Percentiles rank a stretch among this genome's conserved stretches.
These are phyloP conservation scores for Quercus suber DNA, from an alignment of 306 rosid genomes.

Conservation along the genomic window DNA sequence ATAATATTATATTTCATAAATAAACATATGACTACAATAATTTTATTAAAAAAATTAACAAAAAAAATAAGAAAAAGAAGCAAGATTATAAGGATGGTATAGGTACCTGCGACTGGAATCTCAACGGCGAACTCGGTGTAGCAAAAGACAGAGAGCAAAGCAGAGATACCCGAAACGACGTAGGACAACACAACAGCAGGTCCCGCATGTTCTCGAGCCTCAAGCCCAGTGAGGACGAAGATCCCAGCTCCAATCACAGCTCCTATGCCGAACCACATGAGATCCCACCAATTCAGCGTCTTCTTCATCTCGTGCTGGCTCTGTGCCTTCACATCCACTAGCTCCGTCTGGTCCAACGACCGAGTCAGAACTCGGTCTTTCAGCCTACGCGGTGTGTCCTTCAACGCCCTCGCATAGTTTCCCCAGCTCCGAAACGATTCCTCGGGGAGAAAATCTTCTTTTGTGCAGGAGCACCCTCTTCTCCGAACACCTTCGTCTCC, in stretches of 20 bases:
- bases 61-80: background rate
- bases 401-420: constrained; percentile 46
- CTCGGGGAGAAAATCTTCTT: constrained; percentile 74
- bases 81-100: background rate
- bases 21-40: too few relatives aligned
- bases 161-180: constrained; percentile 74
- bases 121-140: constrained; percentile 92
- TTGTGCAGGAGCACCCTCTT: constrained; percentile 43
- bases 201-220: constrained; percentile 40
- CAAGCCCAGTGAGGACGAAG: constrained; percentile 81
- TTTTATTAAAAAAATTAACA: too few relatives aligned
- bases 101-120: constrained; percentile 80
- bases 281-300: constrained; percentile 88
- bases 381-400: constrained; percentile 51
- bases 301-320: constrained; percentile 82
- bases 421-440: constrained; percentile 70
- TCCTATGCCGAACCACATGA: constrained; percentile 83
- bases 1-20: too few relatives aligned
- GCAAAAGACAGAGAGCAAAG: constrained; percentile 88
- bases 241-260: constrained; percentile 84
- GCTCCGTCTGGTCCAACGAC: constrained; percentile 54
- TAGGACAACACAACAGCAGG: constrained; percentile 79
- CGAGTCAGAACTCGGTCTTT: constrained; percentile 49
- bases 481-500: constrained; percentile 28
- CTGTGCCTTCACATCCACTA: constrained; percentile 60